Evolutionary conservation across 495 filamentous ascomycete genomes (phyloP).

Genomic region (Ramalina peruviana): DNA sequence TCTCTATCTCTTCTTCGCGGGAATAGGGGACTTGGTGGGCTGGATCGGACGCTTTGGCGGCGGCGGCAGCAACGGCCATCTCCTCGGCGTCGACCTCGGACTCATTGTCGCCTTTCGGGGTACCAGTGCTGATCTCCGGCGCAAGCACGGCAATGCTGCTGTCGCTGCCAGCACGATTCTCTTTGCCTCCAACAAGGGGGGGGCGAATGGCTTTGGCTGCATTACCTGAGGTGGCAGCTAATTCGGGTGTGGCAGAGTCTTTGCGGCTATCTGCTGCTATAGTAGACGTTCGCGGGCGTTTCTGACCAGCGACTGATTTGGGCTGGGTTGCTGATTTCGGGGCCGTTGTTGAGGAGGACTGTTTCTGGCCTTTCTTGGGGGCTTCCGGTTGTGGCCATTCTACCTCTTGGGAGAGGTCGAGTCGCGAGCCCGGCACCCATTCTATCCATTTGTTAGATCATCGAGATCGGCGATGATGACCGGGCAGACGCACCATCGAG

Average conservation of each 20-base stretch:
- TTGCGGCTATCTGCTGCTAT: slow-evolving; percentile 36
- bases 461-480: background rate
- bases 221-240: slow-evolving; percentile 31
- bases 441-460: slow-evolving; percentile 34
- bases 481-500: slow-evolving; percentile 46
- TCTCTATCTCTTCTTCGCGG: slow-evolving; percentile 89
- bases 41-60: slow-evolving; percentile 32
- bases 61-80: slow-evolving; percentile 44
- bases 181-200: slow-evolving; percentile 38
- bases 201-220: slow-evolving; percentile 31
- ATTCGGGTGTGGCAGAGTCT: slow-evolving; percentile 42
- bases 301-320: slow-evolving; percentile 24
- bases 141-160: slow-evolving; percentile 38
- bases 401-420: slow-evolving; percentile 67
- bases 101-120: slow-evolving; percentile 40
- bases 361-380: slow-evolving; percentile 49
- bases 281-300: slow-evolving; percentile 30
- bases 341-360: slow-evolving; percentile 28
- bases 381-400: slow-evolving; percentile 68
- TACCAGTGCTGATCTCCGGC: slow-evolving; percentile 31
- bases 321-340: slow-evolving; percentile 28
- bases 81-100: slow-evolving; percentile 51
- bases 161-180: slow-evolving; percentile 36
- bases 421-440: slow-evolving; percentile 70
- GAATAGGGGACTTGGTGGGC: slow-evolving; percentile 43